These are phyloP conservation scores for Davidsoniella virescens DNA, from an alignment of 2,329 filamentous ascomycete species.

Conservation along the genomic window DNA sequence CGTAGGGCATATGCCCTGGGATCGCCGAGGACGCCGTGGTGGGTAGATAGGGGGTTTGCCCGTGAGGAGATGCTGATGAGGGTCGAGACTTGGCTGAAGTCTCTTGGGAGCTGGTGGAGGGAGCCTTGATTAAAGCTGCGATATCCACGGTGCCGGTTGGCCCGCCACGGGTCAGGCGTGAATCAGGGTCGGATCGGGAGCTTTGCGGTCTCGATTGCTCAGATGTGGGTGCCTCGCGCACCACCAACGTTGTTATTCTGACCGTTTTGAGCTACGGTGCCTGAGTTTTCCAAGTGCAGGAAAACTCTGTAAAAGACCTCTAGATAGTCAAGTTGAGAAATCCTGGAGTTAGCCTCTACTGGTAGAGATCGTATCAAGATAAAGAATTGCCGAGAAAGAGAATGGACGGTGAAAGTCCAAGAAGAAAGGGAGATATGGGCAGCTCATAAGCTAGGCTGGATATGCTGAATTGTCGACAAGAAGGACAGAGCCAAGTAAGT, in stretches of 20 bases:
- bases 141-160: conserved; percentile 78
- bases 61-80: conserved; percentile 16
- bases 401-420: neutral
- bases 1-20: conserved; percentile 11
- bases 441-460: neutral
- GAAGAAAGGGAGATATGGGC: neutral
- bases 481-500: too few relatives aligned
- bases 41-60: conserved; percentile 13
- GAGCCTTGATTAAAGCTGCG: conserved; percentile 62
- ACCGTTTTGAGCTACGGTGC: neutral
- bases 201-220: conserved; percentile 5
- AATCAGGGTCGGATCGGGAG: neutral
- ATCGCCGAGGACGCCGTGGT: conserved; percentile 12
- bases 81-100: conserved; percentile 13
- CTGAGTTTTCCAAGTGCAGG: neutral
- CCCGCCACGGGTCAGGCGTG: conserved; percentile 2
- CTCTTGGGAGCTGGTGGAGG: conserved; percentile 20
- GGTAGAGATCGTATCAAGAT: neutral
- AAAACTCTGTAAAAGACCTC: too few relatives aligned
- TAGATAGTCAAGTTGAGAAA: neutral
- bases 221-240: conserved; percentile 11
- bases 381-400: neutral
- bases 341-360: neutral
- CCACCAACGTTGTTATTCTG: conserved; percentile 10
- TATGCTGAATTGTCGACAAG: neutral